These are phyloP conservation scores for Chaetomiaceae sp. DNA, from an alignment of 2,329 filamentous ascomycete genomes.

Conservation along the genomic window DNA sequence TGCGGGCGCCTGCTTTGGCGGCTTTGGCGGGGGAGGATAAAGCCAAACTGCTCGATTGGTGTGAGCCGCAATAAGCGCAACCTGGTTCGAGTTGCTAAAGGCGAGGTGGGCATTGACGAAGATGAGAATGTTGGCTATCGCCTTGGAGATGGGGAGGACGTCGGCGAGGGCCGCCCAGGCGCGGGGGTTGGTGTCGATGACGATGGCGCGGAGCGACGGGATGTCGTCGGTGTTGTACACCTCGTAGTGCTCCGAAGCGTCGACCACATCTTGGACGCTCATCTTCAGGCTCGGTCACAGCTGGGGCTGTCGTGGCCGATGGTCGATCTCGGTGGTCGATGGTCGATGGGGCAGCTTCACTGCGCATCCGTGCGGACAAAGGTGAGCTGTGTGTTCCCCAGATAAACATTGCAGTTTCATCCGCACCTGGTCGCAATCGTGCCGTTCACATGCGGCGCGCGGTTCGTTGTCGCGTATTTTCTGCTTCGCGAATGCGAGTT, in stretches of 20 bases:
- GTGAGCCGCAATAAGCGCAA: constrained; percentile 87
- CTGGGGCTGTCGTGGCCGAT: not conserved
- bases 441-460: no score
- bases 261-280: constrained; percentile 43
- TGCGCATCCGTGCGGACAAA: no score
- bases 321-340: no score
- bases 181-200: constrained; percentile 94
- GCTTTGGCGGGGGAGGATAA: constrained; percentile 58
- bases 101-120: constrained; percentile 96
- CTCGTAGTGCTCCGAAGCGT: constrained; percentile 59
- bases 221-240: constrained; percentile 50
- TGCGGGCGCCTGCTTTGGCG: constrained; percentile 6
- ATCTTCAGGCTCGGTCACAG: constrained; percentile 34
- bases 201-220: constrained; percentile 81
- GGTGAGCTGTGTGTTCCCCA: no score
- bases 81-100: constrained; percentile 88
- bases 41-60: constrained; percentile 83
- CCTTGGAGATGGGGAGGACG: constrained; percentile 74
- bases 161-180: constrained; percentile 75
- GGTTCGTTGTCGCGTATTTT: no score
- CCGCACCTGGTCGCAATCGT: no score
- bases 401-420: no score
- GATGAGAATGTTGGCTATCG: constrained; percentile 83
- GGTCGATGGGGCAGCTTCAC: no score
- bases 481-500: no score